Percentiles rank a stretch among this genome's conserved stretches.
These are phyloP conservation scores for Anthracocystis panici-leucophaei DNA, from an alignment of 1,284 basidiomycete genomes.

Conservation along the genomic window DNA sequence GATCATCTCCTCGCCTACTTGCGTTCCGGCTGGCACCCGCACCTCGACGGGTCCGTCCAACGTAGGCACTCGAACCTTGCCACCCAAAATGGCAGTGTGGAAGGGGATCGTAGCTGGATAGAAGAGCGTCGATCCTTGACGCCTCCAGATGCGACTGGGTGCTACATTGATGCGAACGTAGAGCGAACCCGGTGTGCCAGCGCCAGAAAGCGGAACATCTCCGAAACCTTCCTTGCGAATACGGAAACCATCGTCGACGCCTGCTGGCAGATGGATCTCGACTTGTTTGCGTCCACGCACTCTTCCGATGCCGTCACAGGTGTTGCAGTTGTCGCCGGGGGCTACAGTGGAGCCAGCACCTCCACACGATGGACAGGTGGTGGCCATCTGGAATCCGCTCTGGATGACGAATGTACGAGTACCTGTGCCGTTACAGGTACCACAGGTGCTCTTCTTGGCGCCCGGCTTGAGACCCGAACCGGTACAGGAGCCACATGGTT, in stretches of 20 bases:
- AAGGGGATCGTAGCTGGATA: conserved; percentile 91
- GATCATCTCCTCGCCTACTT: conserved; percentile 96
- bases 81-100: conserved; percentile 90
- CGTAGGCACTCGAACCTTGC: conserved; percentile 91
- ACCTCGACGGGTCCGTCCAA: conserved; percentile 96
- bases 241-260: conserved; percentile 96
- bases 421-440: conserved; percentile 86
- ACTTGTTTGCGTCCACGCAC: conserved; percentile 84
- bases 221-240: conserved; percentile 86
- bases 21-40: conserved; percentile 90
- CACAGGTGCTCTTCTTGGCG: conserved; percentile 84
- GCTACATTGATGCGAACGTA: conserved; percentile 88
- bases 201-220: conserved; percentile 81
- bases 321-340: conserved; percentile 80
- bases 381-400: conserved; percentile 96
- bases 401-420: conserved; percentile 90
- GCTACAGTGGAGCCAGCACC: conserved; percentile 88
- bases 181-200: conserved; percentile 83
- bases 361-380: conserved; percentile 85
- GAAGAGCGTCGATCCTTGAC: conserved; percentile 92
- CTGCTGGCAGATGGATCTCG: conserved; percentile 81
- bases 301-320: conserved; percentile 88
- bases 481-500: conserved; percentile 85
- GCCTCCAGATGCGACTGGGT: conserved; percentile 84
- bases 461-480: conserved; percentile 89